Conservation (phyloP, 495 filamentous ascomycete genomes). For the Lasiosphaeria hispida region DNA sequence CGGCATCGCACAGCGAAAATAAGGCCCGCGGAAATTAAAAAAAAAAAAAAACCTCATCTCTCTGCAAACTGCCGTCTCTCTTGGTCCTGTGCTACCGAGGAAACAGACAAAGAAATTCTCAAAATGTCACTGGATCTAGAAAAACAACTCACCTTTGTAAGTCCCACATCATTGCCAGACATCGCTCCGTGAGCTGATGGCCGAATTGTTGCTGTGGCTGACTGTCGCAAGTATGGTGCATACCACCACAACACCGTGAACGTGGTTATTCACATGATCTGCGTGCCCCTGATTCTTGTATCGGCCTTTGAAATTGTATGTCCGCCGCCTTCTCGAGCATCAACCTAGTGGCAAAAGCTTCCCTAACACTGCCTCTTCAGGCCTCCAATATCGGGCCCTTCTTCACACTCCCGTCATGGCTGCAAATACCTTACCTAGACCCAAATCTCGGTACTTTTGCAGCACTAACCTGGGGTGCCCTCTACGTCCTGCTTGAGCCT, state of each 20-base stretch:
- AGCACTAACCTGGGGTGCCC: conserved; percentile 64
- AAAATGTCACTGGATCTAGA: conserved; percentile 75
- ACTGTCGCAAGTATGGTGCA: conserved; percentile 72
- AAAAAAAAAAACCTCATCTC: not conserved
- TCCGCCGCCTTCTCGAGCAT: not conserved
- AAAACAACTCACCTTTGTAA: conserved; percentile 75
- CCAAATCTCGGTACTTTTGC: conserved; percentile 76
- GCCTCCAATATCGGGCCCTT: conserved; percentile 72
- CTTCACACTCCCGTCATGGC: conserved; percentile 65
- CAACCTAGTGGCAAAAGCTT: not conserved
- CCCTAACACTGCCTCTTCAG: conserved; percentile 41
- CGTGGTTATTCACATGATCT: conserved; percentile 83
- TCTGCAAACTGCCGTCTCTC: not conserved
- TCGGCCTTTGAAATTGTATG: conserved; percentile 76
- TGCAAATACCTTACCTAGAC: conserved; percentile 72
- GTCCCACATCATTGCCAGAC: conserved; percentile 27
- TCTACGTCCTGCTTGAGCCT: conserved; percentile 92
- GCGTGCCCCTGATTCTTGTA: conserved; percentile 81
- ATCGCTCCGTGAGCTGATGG: not conserved
- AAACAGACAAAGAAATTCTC: conserved; percentile 1
- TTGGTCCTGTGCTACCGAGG: not conserved
- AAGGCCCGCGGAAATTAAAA: not conserved
- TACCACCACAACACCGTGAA: conserved; percentile 93
- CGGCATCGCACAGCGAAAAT: not conserved
- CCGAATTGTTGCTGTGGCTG: not conserved